Conservation (phyloP, 495 filamentous ascomycete species). For the Penicillium chermesinum region DNA sequence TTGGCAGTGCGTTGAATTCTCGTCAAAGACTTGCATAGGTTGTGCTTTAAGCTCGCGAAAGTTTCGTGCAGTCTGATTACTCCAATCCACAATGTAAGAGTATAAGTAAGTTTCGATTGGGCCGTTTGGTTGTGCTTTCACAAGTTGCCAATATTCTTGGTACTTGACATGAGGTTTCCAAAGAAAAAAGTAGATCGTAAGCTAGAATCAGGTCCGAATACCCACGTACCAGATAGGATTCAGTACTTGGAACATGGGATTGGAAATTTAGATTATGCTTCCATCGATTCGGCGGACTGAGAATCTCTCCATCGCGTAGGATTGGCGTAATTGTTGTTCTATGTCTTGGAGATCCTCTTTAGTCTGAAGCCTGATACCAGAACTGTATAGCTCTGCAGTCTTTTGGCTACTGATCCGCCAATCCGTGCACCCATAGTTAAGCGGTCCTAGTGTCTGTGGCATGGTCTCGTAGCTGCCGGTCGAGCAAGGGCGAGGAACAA, state of each 20-base stretch:
- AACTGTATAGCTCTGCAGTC: constrained; percentile 33
- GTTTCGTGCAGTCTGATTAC: constrained; percentile 27
- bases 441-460: constrained; percentile 24
- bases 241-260: constrained; percentile 34
- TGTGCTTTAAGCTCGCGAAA: constrained; percentile 29
- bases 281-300: constrained; percentile 35
- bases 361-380: constrained; percentile 32
- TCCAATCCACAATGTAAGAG: constrained; percentile 36
- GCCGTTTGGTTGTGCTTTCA: constrained; percentile 23
- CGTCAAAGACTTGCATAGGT: constrained; percentile 29
- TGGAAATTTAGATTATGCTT: constrained; percentile 29
- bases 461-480: constrained; percentile 21
- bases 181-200: constrained; percentile 20
- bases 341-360: constrained; percentile 35
- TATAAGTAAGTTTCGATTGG: constrained; percentile 30
- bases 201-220: constrained; percentile 19
- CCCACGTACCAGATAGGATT: constrained; percentile 36
- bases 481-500: constrained; percentile 18
- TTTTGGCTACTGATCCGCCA: constrained; percentile 36
- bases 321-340: constrained; percentile 32
- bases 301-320: constrained; percentile 26
- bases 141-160: constrained; percentile 30
- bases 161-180: constrained; percentile 30
- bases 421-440: constrained; percentile 31
- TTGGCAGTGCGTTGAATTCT: no score